phyloP scores from a whole-genome alignment of 129 eudicot species.

The Erigeron canadensis region DNA sequence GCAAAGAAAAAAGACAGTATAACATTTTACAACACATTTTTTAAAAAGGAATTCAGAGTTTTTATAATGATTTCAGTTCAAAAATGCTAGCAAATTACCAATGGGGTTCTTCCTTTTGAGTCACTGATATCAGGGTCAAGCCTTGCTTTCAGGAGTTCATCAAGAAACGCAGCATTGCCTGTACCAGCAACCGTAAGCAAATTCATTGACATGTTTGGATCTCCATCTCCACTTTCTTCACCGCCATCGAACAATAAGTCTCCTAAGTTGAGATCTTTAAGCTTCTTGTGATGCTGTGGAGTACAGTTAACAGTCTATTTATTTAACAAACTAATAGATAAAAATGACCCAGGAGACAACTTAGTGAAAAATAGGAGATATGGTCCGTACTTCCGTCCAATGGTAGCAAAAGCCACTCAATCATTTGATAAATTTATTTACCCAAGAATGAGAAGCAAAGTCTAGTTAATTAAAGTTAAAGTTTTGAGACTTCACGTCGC shows the following conservation, averaged over 20 bases:
- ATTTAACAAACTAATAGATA: no score
- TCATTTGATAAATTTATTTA: no score
- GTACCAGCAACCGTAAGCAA: constrained; percentile 75
- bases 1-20: constrained; percentile 1
- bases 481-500: not conserved
- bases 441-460: not conserved
- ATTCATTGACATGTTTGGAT: constrained; percentile 72
- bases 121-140: constrained; percentile 82
- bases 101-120: constrained; percentile 81
- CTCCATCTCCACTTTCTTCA: constrained; percentile 60
- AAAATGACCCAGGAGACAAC: no score
- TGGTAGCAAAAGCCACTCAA: no score
- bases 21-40: not conserved
- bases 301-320: not conserved
- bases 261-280: constrained; percentile 62
- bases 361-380: no score
- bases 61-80: not conserved
- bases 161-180: constrained; percentile 87
- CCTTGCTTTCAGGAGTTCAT: constrained; percentile 81
- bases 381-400: no score
- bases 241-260: constrained; percentile 61
- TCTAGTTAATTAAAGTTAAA: not conserved
- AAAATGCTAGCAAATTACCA: constrained; percentile 50
- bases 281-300: constrained; percentile 72
- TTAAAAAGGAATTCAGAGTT: not conserved